A percentile compares a stretch with the other conserved stretches of the same genome.
These are phyloP conservation scores for Metschnikowia aberdeeniae DNA, from an alignment of 805 yeast species.

Conservation along the genomic window DNA sequence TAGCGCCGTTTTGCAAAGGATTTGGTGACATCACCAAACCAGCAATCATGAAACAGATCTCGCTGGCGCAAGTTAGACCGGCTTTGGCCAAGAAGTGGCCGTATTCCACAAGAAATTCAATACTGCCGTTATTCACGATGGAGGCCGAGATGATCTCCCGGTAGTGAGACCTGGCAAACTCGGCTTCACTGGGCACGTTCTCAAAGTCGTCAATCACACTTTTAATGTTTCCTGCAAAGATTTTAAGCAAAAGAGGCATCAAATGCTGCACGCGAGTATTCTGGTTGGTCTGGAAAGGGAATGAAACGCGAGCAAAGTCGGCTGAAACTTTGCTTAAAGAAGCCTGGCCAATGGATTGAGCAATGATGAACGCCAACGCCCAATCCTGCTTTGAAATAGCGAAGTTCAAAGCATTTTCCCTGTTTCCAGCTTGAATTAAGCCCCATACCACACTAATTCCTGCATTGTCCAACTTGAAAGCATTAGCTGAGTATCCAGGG, in stretches of 20 bases:
- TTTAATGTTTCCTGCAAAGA: slow-evolving; percentile 57
- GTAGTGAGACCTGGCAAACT: slow-evolving; percentile 53
- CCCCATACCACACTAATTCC: slow-evolving; percentile 32
- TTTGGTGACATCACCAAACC: slow-evolving; percentile 40
- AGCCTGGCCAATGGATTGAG: slow-evolving; percentile 61
- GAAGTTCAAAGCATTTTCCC: slow-evolving; percentile 58
- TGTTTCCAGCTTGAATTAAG: slow-evolving; percentile 57
- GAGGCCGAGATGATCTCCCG: slow-evolving; percentile 41
- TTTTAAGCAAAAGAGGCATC: slow-evolving; percentile 57
- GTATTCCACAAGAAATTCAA: slow-evolving; percentile 47
- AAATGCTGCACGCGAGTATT: slow-evolving; percentile 36
- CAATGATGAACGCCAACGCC: slow-evolving; percentile 71
- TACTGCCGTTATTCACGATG: slow-evolving; percentile 29
- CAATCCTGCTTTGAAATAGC: slow-evolving; percentile 66
- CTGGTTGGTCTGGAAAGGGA: slow-evolving; percentile 38
- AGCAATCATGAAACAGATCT: slow-evolving; percentile 44
- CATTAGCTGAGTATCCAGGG: slow-evolving; percentile 29
- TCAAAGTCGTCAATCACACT: slow-evolving; percentile 49
- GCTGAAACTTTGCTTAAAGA: slow-evolving; percentile 56
- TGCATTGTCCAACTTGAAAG: slow-evolving; percentile 38
- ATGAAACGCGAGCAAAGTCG: slow-evolving; percentile 49
- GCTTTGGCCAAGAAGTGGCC: slow-evolving; percentile 42
- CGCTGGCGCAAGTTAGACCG: slow-evolving; percentile 35
- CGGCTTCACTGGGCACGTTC: slow-evolving; percentile 36
- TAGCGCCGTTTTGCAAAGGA: slow-evolving; percentile 23